Evolutionary conservation across 768 basidiomycete genomes (phyloP), one percentile per base, ranked within the genome.

Genomic region (Lactarius psammicola): DNA sequence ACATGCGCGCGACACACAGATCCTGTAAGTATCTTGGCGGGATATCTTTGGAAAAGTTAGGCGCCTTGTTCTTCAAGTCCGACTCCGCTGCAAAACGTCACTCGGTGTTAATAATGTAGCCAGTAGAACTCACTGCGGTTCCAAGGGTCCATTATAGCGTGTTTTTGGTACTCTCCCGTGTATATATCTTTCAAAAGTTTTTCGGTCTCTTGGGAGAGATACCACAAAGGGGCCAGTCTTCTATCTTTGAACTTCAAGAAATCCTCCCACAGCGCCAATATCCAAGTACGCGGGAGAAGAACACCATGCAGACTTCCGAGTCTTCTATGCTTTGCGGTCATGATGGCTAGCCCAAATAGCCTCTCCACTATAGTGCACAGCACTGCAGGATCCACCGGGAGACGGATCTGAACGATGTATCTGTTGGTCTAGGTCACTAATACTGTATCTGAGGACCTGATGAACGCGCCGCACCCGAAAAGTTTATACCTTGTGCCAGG

Each of bases 231-330:
- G 2, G 33, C 51, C 3, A 42, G 20, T 18, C 23, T 1, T 7
- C 44, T 34, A 2, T 53, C 33, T 23, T 51, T 66, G 36, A 60
- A 66, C 18, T 20, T 33, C 23, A 44, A 49, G 8, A 65, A 69
- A 68, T 62, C 66, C 69, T 18, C 66, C 64, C 54, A 70, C 54
- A 31, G 42, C 20, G 65, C 64, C 18, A 75, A 38, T 23, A 86
- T 70, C 85, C 86, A 88, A 60, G 79, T 81, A 2, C 79, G 79
- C 0, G 87, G 87, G 38, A 88, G 76, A 4, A 81, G 80, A 30
- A 85, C 68, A 20, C 78, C 76, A 70, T 87, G 82, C 0, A 85
- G 72, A 18, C 68, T 55, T 46, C 69, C 51, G 4, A 23, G 26
- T 15, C 67, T 49, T 36, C 70, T 67, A 63, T 74, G 71, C 0